Evolutionary conservation across 108 stramenopile species (phyloP), one percentile per base, ranked within the genome.

Genomic region (Aureococcus anophagefferens): DNA sequence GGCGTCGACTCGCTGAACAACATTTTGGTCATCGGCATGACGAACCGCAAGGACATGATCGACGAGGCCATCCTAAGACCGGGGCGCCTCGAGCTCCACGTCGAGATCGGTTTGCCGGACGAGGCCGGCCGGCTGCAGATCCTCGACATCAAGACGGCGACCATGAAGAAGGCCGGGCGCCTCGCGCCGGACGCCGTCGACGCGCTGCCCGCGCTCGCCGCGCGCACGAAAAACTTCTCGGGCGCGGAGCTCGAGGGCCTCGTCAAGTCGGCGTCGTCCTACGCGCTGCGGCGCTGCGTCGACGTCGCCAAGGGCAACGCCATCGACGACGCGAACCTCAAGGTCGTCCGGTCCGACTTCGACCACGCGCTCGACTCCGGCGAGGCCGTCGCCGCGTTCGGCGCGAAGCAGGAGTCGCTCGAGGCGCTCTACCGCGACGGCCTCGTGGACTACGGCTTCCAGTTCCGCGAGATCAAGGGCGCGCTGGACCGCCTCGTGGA

Each of bases 41-140:
- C 98, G 33, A 99, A 99, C 80, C 80, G 97, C n/a, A 97, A 96
- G 75, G 97, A 96, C 80, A 93, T 98, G 94, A 97, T 99, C 72
- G 98, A 99, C 81, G 93, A 94, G 77, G 98, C 98, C 31, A 76
- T 99, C 40, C 81, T 99, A 37, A 95, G 97, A 33, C 98, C 98
- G 15, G 98, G 98, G 13, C 93, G 98, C 62, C 78, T 99, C 36
- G 98, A 99, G 76, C 67, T 87, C 16, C 96, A 99, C 81, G 93
- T 99, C 34, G 98, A 99, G 81, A 99, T 99, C 76, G 92, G 94
- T 30, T 81, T 99, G 33, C 98, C 98, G 7, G 95, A 95, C 81
- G 75, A 68, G 70, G 85, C 88, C 65, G 98, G 98, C 35, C 88
- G 98, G 28, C 66, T 91, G 65, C 96, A 99, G 81, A 98, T 99